Base-by-base conservation (phyloP, 2,329 filamentous ascomycete genomes). In the Fusarium gaditjirri region DNA sequence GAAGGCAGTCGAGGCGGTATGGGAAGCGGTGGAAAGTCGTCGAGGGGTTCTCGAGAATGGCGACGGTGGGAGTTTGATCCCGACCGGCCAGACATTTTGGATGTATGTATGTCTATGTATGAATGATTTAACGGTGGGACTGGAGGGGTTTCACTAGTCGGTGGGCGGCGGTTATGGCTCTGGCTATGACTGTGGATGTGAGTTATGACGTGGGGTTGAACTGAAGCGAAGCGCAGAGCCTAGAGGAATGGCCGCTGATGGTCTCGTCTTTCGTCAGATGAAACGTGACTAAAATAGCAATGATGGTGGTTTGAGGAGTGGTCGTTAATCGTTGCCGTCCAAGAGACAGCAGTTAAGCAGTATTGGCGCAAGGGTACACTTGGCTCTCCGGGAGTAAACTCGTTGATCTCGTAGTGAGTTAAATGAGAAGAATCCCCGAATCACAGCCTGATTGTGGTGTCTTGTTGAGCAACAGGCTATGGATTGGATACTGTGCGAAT, bases 1-100 rank as follows among this genome's bases (percentile, higher is more conserved):
- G 80, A 76, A 17, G 81, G 79, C 8, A 82, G 70, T 62, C 78
- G 71, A 31, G 78, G 71, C 31, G 78, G 74, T 31, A 73, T 69
- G 29, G 80, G 77, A 27, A 81, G 76, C 38, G 79, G 75, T 36
- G 80, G 79, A 54, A 78, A 80, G 67, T 81, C 78, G 47, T 80
- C 75, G 53, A 72, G 68, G 12, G 75, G 57, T 42, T 80, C 79
- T 65, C 76, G 78, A 53, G 76, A 72, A 72, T 78, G 78, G 61
- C 78, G 78, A 54, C 73, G 77, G 61, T 77, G 72, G 65, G 80
- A 74, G 72, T 77, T 76, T 49, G 76, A 68, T 50, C 78, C 76
- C 62, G 78, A 77, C 66, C 80, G 75, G 68, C 77, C 80, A 68
- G 80, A 80, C 80, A 81, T 81, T 62, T 52, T 65, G 71, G 52